Percentiles rank a stretch among this genome's conserved stretches.
Evolutionary conservation across 2,329 filamentous ascomycete genomes (phyloP).

Genomic region (Ceratocystis smalleyi): DNA sequence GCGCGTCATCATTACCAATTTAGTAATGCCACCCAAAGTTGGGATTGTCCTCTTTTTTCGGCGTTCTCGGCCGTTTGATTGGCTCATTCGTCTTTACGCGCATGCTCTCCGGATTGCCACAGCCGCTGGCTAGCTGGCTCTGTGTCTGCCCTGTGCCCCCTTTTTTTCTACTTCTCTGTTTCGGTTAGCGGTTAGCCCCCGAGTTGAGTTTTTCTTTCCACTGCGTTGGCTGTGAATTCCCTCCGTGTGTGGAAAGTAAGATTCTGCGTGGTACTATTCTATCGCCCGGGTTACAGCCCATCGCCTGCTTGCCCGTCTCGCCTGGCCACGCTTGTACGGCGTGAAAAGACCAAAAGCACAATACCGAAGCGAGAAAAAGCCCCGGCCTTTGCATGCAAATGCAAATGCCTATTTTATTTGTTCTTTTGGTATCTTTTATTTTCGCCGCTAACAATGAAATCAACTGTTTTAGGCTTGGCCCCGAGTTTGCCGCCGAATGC

Average conservation of each 20-base stretch:
- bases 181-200: neutral
- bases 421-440: conserved; percentile 13
- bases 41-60: conserved; percentile 3
- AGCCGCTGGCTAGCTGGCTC: neutral
- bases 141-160: neutral
- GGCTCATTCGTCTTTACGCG: neutral
- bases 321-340: neutral
- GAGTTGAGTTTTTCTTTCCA: neutral
- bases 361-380: neutral
- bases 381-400: neutral
- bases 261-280: neutral
- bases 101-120: conserved; percentile 7
- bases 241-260: neutral
- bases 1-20: neutral
- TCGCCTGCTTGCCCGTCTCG: neutral
- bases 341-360: neutral
- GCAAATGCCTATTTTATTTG: neutral
- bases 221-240: neutral
- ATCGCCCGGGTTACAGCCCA: neutral
- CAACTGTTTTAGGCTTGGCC: conserved; percentile 30
- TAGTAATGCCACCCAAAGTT: neutral
- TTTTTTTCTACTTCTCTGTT: neutral
- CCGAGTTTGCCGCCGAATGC: conserved; percentile 43
- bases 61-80: conserved; percentile 10
- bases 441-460: conserved; percentile 17